Base-by-base conservation (phyloP, 345 rosid genomes). In the Turnera subulata region DNA sequence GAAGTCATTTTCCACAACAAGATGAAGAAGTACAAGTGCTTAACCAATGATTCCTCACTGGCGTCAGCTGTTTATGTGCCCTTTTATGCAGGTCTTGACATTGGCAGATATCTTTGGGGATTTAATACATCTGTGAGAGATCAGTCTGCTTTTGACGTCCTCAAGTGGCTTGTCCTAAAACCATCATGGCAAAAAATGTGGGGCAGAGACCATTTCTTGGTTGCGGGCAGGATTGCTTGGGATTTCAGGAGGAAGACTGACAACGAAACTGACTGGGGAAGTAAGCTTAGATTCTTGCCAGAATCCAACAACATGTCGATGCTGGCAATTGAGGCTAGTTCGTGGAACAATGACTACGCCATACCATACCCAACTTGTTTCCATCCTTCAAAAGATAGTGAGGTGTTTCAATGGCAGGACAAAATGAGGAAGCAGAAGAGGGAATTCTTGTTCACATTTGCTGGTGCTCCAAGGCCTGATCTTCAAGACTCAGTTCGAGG, bases 321-420 rank as follows among this genome's bases (percentile, higher is more conserved):
- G 73, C 50, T 68, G 53, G 44, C 73, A 13, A 62, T 68, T 37
- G 73, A 68, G 58, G 50, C 67, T 35, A 61, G 73, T 45, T 62
- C 63, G 2, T 68, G 73, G 73, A 61, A 62, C 53, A 68, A 68
- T 50, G 73, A 68, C 24, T 62, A 68, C 56, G 73, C 73, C 13
- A 68, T 68, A 29, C 73, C 73, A 2, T 68, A 68, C 44, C 73
- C 73, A 2, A 68, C 73, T 23, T 61, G 73, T 48, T 68, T 68
- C 37, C 73, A 68, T 35, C 73, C 73, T 26, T 49, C 53, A 11
- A 42, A 51, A 33, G 62, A 61, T 1, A 49, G 39, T 15, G 62
- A 61, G 39, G 48, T 68, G 13, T 33, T 33, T 35, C 29, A 55
- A 50, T 68, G 73, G 73, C 73, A 68, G 40, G 53, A 55, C 17